Evolutionary conservation across 1,284 basidiomycete species (phyloP), one percentile per base, ranked within the genome.

Genomic region (Pseudozyma hubeiensis): DNA sequence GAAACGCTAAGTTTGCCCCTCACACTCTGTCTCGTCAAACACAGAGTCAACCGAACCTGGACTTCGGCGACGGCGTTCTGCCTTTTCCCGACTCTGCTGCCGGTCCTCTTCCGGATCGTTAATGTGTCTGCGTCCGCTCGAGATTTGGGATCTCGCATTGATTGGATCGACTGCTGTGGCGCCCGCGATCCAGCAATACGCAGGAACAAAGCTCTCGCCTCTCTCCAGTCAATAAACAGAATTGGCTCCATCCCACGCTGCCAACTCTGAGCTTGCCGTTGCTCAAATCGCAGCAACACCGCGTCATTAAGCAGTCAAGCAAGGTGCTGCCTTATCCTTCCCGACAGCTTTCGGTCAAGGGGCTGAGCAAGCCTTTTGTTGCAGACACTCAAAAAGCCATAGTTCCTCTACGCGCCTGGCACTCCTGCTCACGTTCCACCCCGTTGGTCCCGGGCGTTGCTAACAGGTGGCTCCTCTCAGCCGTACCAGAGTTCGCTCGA

Each of bases 191-290:
- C n/a, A 30, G 14, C 7, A 35, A 43, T n/a, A 41, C 40, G 16
- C 13, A 19, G 8, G 8, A 24, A 9, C 43, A n/a, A 9, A 10
- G 17, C 24, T 8, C 17, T 44, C 19, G 17, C 8, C 14, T 51
- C 16, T 48, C 16, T 37, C 13, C 47, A 43, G 14, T 39, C 49
- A 41, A 48, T 35, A 19, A 44, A 41, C 45, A 30, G 45, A 29
- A 17, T 49, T 41, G 39, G 39, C 43, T 7, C 17, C 8, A 44
- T 52, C 24, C 31, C 37, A 40, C 51, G 35, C 52, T 30, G 7
- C 29, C n/a, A 67, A 53, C 46, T 10, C 44, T 62, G 44, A 67
- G 53, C 39, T 61, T 48, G 17, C 24, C 6, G 17, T 24, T 5
- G 8, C 51, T 59, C 39, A 3, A 46, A 31, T 33, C 45, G 51